Base-by-base conservation (phyloP, 345 rosid species). In the Psidium guajava region DNA sequence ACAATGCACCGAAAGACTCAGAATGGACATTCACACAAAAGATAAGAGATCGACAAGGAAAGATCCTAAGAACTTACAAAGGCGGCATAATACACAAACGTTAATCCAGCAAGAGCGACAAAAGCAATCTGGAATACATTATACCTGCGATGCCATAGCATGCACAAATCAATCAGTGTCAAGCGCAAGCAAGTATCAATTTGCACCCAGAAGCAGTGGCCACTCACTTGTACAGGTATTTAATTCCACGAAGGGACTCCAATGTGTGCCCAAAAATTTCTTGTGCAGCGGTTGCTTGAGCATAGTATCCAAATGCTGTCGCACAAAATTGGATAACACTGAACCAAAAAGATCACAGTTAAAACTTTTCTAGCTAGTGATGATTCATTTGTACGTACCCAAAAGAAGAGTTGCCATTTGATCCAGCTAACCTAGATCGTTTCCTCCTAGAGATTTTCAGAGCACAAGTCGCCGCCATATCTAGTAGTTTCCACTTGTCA, bases 271-370 rank as follows among this genome's bases (percentile, higher is more conserved):
- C 99, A 74, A 96, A 98, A 84, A 98, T 98, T 91, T 98, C 99
- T 81, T 98, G 99, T 0, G 99, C 99, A 81, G 99, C 99, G 5
- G 98, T 98, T 86, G 99, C 99, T 93, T 95, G 99, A 80, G 98
- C 99, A 86, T 95, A 98, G 89, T 95, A 98, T 88, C 95, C 99
- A 88, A 98, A 98, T 84, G 99, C 98, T 12, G 97, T 94, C 84
- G 99, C 88, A 51, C 99, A 98, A 86, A 98, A 96, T 42, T 98
- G 99, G 88, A 98, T 98, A 85, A 98, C 99, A 89, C 99, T 98
- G 96, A 85, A 91, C 88, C 58, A 64, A 83, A 64, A 64, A n/a
- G 81, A 85, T 32, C 57, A n/a, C 25, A 56, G 80, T 69, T 36
- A 18, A 18, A 69, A 69, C 25, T 18, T 69, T 4, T 36, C 40